Evolutionary conservation across 2,329 filamentous ascomycete genomes (phyloP).

Genomic region (Cladobotryum mycophilum): DNA sequence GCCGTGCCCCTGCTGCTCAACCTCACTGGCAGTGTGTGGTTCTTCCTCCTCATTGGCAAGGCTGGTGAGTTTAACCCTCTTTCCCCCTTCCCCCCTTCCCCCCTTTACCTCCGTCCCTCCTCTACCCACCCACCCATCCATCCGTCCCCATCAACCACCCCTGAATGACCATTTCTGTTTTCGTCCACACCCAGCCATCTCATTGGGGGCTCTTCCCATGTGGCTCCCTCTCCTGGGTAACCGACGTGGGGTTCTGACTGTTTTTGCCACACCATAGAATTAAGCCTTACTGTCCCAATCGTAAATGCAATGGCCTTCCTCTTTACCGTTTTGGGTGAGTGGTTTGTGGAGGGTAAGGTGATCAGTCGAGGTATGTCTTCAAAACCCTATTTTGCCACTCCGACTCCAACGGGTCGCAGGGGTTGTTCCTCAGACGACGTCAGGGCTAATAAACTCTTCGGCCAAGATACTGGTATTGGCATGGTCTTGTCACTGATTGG

Average conservation of each 20-base stretch:
- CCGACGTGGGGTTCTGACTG: constrained; percentile 1
- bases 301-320: constrained; percentile 91
- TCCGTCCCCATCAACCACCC: too few species aligned
- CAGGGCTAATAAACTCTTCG: constrained; percentile 1
- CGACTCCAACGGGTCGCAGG: background rate
- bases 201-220: constrained; percentile 1
- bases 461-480: constrained; percentile 70
- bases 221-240: background rate
- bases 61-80: constrained; percentile 58
- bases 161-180: too few species aligned
- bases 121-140: background rate
- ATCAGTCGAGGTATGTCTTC: constrained; percentile 63
- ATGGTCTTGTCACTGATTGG: constrained; percentile 74
- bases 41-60: constrained; percentile 87
- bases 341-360: constrained; percentile 88
- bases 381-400: background rate
- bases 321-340: constrained; percentile 93
- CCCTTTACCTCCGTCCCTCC: background rate
- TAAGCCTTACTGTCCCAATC: constrained; percentile 90
- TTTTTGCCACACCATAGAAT: constrained; percentile 40
- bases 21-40: constrained; percentile 91
- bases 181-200: constrained; percentile 5
- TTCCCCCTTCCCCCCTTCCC: background rate
- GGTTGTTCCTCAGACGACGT: background rate
- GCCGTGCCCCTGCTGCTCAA: constrained; percentile 80